phyloP scores from a whole-genome alignment of 2,329 filamentous ascomycete species.

The Shiraia sp. region DNA sequence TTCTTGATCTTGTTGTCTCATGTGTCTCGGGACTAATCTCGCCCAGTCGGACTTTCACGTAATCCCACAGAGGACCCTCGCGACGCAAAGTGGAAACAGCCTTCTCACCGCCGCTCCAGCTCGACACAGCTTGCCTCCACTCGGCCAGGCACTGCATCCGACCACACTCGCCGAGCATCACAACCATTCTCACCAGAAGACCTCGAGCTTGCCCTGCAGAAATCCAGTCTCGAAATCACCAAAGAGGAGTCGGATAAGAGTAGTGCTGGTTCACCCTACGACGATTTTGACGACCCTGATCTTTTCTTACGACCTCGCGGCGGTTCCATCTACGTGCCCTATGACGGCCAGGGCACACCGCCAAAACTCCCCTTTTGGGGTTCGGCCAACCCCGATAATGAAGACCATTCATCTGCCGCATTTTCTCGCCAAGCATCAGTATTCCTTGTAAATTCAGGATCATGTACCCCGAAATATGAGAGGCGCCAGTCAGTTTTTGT shows the following conservation, averaged over 20 bases:
- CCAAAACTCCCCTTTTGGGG: conserved; percentile 26
- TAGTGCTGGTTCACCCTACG: conserved; percentile 18
- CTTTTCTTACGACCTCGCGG: conserved; percentile 28
- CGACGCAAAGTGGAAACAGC: conserved; percentile 28
- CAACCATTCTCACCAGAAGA: conserved; percentile 51
- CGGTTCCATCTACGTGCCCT: conserved; percentile 30
- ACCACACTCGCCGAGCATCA: conserved; percentile 33
- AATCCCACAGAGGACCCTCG: conserved; percentile 38
- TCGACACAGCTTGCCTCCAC: conserved; percentile 22
- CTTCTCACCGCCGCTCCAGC: conserved; percentile 33
- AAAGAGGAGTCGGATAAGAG: conserved; percentile 36
- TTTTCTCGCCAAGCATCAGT: conserved; percentile 17
- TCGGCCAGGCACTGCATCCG: conserved; percentile 31
- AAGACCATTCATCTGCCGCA: conserved; percentile 11
- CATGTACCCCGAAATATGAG: conserved; percentile 18
- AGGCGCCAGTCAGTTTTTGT: conserved; percentile 8
- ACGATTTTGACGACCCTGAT: conserved; percentile 23
- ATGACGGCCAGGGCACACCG: conserved; percentile 27
- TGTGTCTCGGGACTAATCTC: conserved; percentile 18
- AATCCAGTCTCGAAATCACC: conserved; percentile 43
- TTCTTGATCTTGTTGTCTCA: conserved; percentile 1
- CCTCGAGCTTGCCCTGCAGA: conserved; percentile 49
- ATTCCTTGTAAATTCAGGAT: conserved; percentile 6
- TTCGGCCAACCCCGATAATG: conserved; percentile 16
- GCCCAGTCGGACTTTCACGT: conserved; percentile 40